phyloP scores from a whole-genome alignment of 495 filamentous ascomycete species.

The Aspergillus ostianus region DNA sequence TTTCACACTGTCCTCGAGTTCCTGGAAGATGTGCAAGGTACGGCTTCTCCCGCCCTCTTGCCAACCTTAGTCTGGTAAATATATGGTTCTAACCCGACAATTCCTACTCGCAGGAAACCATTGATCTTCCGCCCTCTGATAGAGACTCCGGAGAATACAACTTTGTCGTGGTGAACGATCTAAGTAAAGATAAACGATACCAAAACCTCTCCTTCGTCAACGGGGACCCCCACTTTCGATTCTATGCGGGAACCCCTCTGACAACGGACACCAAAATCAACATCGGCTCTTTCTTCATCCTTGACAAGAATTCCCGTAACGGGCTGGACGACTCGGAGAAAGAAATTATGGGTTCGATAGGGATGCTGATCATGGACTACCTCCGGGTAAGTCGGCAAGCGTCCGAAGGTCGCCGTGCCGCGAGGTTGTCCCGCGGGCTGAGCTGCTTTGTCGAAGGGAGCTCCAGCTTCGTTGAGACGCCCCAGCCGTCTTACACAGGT shows the following conservation, averaged over 20 bases:
- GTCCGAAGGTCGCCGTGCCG: conserved; percentile 55
- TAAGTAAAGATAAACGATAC: conserved; percentile 41
- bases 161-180: conserved; percentile 41
- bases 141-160: conserved; percentile 24
- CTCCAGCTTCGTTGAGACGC: conserved; percentile 42
- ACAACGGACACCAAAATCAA: conserved; percentile 65
- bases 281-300: conserved; percentile 67
- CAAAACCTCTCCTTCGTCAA: conserved; percentile 41
- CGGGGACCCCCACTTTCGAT: conserved; percentile 41
- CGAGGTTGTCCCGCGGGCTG: conserved; percentile 59
- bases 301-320: conserved; percentile 51
- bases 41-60: no score
- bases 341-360: conserved; percentile 46
- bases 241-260: conserved; percentile 53
- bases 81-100: conserved; percentile 2
- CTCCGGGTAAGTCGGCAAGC: conserved; percentile 57
- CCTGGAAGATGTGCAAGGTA: conserved; percentile 43
- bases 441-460: conserved; percentile 62
- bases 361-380: conserved; percentile 60
- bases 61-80: no score
- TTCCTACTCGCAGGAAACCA: conserved; percentile 24
- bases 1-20: conserved; percentile 34
- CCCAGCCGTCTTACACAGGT: conserved; percentile 25
- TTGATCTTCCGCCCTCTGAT: conserved; percentile 36
- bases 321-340: conserved; percentile 35